Percentiles rank a stretch among this genome's conserved stretches.
Conservation (phyloP, 2,329 filamentous ascomycete genomes). For the Aspergillus pseudonomiae region DNA sequence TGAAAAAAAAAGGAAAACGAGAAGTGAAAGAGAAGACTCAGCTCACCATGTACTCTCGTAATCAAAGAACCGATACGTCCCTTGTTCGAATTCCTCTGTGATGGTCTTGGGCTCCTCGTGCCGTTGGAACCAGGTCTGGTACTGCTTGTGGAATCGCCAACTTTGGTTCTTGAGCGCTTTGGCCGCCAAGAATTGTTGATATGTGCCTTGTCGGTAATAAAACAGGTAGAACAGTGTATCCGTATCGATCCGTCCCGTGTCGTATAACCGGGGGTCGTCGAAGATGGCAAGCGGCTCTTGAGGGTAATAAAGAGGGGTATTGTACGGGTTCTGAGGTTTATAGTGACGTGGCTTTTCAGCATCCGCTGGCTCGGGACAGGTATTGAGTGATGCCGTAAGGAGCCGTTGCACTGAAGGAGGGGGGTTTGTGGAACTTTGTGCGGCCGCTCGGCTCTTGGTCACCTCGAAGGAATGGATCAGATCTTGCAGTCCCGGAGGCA, state of each 20-base stretch:
- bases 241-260: slow-evolving; percentile 75
- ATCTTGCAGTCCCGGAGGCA: slow-evolving; percentile 86
- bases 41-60: slow-evolving; percentile 98
- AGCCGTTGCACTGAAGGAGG: slow-evolving; percentile 72
- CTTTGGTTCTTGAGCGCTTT: slow-evolving; percentile 98
- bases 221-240: slow-evolving; percentile 98
- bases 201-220: slow-evolving; percentile 96
- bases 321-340: slow-evolving; percentile 78
- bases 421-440: slow-evolving; percentile 47
- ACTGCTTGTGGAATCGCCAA: slow-evolving; percentile 99
- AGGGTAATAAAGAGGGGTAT: slow-evolving; percentile 81
- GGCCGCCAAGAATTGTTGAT: slow-evolving; percentile 92
- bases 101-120: slow-evolving; percentile 99
- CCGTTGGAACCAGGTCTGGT: slow-evolving; percentile 98
- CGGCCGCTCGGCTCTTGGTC: slow-evolving; percentile 69
- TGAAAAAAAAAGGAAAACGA: slow-evolving; percentile 10
- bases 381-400: slow-evolving; percentile 73
- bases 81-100: slow-evolving; percentile 97
- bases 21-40: slow-evolving; percentile 11
- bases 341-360: slow-evolving; percentile 82
- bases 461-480: slow-evolving; percentile 88
- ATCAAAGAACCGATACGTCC: slow-evolving; percentile 98
- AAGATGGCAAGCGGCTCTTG: slow-evolving; percentile 91
- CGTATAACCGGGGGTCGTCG: slow-evolving; percentile 85
- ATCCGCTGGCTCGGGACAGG: slow-evolving; percentile 74